Conservation (phyloP, 2,329 filamentous ascomycete genomes). For the Phoma sp. region DNA sequence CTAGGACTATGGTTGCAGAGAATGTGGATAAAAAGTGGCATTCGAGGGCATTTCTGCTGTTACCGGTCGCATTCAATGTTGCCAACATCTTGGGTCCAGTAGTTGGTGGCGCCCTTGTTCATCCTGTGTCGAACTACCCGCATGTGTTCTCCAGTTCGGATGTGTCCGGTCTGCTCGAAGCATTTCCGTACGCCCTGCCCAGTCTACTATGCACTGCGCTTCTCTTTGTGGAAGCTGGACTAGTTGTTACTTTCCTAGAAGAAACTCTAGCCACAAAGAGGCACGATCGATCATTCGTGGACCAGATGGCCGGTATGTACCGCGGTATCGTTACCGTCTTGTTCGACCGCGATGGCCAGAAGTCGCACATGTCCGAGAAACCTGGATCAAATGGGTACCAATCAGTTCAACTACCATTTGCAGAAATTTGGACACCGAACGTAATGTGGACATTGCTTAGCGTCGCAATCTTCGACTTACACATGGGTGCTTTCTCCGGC, state of each 20-base stretch:
- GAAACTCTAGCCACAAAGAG: constrained; percentile 8
- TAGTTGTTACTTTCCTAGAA: background rate
- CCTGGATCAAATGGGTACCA: background rate
- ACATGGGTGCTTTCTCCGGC: constrained; percentile 76
- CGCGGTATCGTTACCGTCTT: constrained; percentile 2
- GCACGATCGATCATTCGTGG: background rate
- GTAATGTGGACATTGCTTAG: constrained; percentile 66
- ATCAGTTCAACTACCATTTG: constrained; percentile 51
- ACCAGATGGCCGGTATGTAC: constrained; percentile 4
- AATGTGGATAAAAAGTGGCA: constrained; percentile 12
- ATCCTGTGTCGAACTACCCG: background rate
- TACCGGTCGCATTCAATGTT: constrained; percentile 12
- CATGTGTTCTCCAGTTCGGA: background rate
- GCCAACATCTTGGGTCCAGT: constrained; percentile 12
- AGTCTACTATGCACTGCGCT: constrained; percentile 10
- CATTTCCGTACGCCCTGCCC: constrained; percentile 9
- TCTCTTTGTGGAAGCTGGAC: constrained; percentile 6
- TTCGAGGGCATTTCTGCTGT: constrained; percentile 9
- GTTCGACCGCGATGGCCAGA: background rate
- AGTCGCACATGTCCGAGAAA: background rate
- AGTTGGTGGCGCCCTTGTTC: constrained; percentile 7
- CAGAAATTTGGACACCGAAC: constrained; percentile 62
- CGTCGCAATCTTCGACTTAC: constrained; percentile 74
- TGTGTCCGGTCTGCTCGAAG: background rate
- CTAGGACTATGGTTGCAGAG: constrained; percentile 11